Conservation (phyloP, 2,329 filamentous ascomycete genomes). For the Ceratocystis ficicola region DNA sequence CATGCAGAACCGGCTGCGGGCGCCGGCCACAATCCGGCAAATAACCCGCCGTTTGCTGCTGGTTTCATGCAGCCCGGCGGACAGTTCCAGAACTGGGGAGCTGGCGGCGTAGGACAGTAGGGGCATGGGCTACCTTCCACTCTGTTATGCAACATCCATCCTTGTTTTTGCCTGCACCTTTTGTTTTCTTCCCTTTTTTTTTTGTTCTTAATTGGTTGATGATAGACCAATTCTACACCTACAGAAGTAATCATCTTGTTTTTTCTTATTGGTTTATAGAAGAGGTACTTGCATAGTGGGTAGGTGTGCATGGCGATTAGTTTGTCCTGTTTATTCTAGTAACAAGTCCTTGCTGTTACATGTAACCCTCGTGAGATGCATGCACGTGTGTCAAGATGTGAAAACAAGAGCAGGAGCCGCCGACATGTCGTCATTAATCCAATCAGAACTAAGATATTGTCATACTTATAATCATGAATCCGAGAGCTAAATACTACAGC, state of each 20-base stretch:
- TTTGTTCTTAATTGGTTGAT: constrained; percentile 8
- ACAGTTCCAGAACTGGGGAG: constrained; percentile 52
- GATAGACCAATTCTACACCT: too few relatives aligned
- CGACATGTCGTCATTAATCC: background rate
- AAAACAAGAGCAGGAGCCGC: too few relatives aligned
- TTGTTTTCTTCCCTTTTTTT: background rate
- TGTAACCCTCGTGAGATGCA: too few relatives aligned
- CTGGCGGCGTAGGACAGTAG: constrained; percentile 46
- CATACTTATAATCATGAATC: constrained; percentile 6
- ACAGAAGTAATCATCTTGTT: too few relatives aligned
- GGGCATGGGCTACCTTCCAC: background rate
- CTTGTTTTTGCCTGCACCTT: background rate
- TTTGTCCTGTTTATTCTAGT: too few relatives aligned
- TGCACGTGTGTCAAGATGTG: too few relatives aligned
- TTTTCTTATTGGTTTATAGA: too few relatives aligned
- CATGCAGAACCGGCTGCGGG: constrained; percentile 22
- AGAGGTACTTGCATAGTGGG: too few relatives aligned
- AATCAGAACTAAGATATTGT: background rate
- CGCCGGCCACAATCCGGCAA: constrained; percentile 22
- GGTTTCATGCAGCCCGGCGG: constrained; percentile 47
- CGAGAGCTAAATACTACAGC: background rate
- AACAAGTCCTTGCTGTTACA: too few relatives aligned
- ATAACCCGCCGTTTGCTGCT: constrained; percentile 11
- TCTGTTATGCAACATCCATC: background rate
- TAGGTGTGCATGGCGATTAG: too few relatives aligned